These are phyloP conservation scores for Ganoderma meredithae DNA, from an alignment of 1,284 basidiomycete species.

Conservation along the genomic window DNA sequence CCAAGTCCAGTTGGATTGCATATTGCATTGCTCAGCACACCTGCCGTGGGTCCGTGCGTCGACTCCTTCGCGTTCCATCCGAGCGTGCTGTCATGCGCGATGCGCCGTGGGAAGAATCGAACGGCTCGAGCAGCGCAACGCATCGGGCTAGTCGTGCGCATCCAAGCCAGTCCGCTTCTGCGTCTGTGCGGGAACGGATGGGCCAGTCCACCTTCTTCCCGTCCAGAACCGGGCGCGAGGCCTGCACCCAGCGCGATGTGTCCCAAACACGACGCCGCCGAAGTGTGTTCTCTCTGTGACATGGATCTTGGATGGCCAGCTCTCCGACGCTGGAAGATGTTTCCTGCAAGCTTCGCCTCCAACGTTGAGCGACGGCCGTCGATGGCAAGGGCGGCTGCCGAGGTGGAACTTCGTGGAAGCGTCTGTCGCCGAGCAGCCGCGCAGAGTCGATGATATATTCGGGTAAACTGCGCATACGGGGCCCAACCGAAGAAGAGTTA, in stretches of 20 bases:
- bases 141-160: conserved; percentile 2
- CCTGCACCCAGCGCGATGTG: not conserved
- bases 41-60: not conserved
- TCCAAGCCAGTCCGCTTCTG: not conserved
- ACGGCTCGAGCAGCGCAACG: not conserved
- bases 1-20: not conserved
- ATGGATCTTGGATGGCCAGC: not conserved
- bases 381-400: not conserved
- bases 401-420: not conserved
- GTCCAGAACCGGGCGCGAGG: not conserved
- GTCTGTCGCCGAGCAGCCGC: not conserved
- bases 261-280: conserved; percentile 2
- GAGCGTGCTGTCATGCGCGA: conserved; percentile 18
- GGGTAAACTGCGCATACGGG: not conserved
- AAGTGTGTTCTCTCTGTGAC: not conserved
- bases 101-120: not conserved
- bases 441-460: not conserved
- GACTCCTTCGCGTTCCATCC: conserved; percentile 18
- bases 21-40: not conserved
- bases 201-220: not conserved
- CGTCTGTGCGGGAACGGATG: not conserved
- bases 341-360: not conserved
- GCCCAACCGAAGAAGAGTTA: not conserved
- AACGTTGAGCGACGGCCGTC: not conserved
- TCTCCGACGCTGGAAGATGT: not conserved